Conservation (phyloP, 225 moss, liverwort and hornwort genomes). For the Polytrichum commune region DNA sequence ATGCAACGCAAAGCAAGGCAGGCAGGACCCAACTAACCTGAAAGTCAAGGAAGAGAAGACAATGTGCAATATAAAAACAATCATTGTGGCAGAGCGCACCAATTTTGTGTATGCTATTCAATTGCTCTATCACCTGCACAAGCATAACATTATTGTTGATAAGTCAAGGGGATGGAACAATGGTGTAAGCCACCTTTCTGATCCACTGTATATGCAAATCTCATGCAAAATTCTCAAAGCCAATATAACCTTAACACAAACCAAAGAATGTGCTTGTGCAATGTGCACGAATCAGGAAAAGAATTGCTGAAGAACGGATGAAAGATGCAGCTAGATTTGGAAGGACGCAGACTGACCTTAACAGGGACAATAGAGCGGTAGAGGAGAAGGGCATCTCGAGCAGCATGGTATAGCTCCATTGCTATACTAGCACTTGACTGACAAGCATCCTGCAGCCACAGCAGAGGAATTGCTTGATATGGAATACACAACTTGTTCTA, state of each 20-base stretch:
- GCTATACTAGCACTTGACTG: constrained; percentile 75
- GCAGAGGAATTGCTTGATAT: too few relatives aligned
- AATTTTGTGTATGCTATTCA: constrained; percentile 66
- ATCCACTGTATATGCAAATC: too few relatives aligned
- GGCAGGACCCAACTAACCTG: constrained; percentile 49
- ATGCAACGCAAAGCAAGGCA: neutral
- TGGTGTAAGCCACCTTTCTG: neutral
- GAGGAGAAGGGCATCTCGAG: constrained; percentile 73
- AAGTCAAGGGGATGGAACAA: neutral
- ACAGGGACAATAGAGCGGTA: constrained; percentile 83
- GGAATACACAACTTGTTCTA: too few relatives aligned
- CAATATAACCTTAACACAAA: too few relatives aligned
- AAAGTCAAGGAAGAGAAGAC: constrained; percentile 64
- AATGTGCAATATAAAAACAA: constrained; percentile 80
- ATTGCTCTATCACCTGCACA: constrained; percentile 54
- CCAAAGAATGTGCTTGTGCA: too few relatives aligned
- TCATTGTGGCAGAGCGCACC: constrained; percentile 86
- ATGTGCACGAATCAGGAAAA: too few relatives aligned
- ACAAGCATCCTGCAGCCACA: constrained; percentile 74
- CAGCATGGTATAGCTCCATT: constrained; percentile 80
- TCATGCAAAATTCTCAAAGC: too few relatives aligned
- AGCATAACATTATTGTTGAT: neutral
- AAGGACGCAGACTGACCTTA: constrained; percentile 45
- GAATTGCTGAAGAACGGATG: too few relatives aligned
- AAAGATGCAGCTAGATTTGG: too few relatives aligned